A percentile compares a stretch with the other conserved stretches of the same genome.
Evolutionary conservation across 2,329 filamentous ascomycete species (phyloP).

Genomic region (Phialocephala subalpina): DNA sequence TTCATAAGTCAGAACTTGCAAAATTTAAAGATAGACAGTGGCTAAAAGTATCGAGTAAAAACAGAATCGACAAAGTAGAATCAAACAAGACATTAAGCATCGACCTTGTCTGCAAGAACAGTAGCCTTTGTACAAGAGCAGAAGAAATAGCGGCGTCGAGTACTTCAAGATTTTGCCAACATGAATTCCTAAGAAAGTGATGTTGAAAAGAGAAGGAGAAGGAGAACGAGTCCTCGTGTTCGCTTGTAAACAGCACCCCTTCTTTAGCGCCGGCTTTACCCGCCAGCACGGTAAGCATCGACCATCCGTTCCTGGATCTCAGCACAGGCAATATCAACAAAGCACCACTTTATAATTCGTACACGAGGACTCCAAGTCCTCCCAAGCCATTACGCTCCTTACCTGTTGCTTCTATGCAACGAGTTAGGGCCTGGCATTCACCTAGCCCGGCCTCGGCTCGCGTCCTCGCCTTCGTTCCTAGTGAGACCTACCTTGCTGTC

Average conservation of each 20-base stretch:
- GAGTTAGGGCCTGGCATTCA: background rate
- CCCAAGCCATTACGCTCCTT: background rate
- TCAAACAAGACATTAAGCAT: too few species aligned
- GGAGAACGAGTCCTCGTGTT: background rate
- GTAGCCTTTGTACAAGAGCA: too few species aligned
- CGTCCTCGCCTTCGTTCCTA: background rate
- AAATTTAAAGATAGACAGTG: too few species aligned
- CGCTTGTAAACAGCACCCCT: background rate
- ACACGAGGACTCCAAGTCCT: background rate
- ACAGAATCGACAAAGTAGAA: too few species aligned
- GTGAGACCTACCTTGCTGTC: background rate
- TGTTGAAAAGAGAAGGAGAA: background rate
- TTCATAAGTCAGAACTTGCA: too few species aligned
- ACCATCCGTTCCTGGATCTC: background rate
- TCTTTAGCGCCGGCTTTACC: conserved; percentile 1
- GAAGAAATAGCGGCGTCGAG: too few species aligned
- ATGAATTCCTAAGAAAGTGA: background rate
- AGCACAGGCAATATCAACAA: background rate
- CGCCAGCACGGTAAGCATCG: background rate
- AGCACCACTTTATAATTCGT: background rate
- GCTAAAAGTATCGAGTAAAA: too few species aligned
- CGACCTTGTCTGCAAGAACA: too few species aligned
- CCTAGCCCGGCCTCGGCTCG: background rate
- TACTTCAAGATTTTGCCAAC: background rate
- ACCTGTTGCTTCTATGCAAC: too few species aligned